These are phyloP conservation scores for Aspergillus funiculosus DNA, from an alignment of 495 filamentous ascomycete genomes.

Conservation along the genomic window DNA sequence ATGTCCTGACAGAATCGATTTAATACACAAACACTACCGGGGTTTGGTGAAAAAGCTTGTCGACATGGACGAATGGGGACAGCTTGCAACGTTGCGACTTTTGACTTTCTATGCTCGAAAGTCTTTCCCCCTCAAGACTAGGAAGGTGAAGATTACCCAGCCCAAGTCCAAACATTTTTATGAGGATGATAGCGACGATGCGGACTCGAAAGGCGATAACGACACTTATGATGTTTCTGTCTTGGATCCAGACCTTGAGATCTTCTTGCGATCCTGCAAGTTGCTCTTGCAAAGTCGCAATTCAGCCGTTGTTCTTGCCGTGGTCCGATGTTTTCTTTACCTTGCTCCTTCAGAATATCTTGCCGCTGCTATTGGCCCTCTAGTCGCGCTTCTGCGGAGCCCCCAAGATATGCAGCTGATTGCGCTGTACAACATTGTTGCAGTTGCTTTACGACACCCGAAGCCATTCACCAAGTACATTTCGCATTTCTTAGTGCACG, in stretches of 20 bases:
- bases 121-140: constrained; percentile 75
- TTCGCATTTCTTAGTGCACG: constrained; percentile 79
- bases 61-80: constrained; percentile 99
- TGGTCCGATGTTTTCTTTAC: constrained; percentile 77
- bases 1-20: constrained; percentile 76
- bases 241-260: constrained; percentile 75
- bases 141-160: constrained; percentile 46
- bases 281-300: constrained; percentile 88
- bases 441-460: constrained; percentile 68
- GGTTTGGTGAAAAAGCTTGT: constrained; percentile 80
- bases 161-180: constrained; percentile 66
- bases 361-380: constrained; percentile 64
- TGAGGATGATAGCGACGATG: constrained; percentile 44
- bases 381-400: constrained; percentile 77
- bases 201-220: constrained; percentile 35
- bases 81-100: constrained; percentile 72
- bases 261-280: constrained; percentile 73
- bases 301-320: constrained; percentile 83
- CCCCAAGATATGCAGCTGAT: constrained; percentile 82
- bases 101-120: constrained; percentile 78
- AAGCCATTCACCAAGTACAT: constrained; percentile 75
- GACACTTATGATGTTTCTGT: constrained; percentile 53
- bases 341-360: constrained; percentile 73
- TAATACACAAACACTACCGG: constrained; percentile 87
- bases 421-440: constrained; percentile 88